Percentiles rank a stretch among this genome's conserved stretches.
phyloP scores from a whole-genome alignment of 176 grass and related monocot species.

The Avena insularis region DNA sequence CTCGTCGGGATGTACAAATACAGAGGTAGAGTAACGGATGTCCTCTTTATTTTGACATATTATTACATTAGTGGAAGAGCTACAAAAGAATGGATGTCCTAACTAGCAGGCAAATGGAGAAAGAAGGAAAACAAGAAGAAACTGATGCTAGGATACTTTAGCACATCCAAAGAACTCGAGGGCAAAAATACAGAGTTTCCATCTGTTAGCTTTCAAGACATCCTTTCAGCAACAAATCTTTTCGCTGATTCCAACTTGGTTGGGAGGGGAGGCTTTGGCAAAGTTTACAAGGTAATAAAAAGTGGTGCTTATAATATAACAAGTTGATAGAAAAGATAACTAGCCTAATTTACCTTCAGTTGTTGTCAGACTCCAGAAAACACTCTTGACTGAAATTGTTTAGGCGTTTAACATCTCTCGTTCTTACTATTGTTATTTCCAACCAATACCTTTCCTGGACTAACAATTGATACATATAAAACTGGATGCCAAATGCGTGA shows the following conservation, averaged over 20 bases:
- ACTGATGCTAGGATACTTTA: background rate
- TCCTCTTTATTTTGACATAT: background rate
- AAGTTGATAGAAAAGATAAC: background rate
- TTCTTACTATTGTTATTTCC: too few relatives aligned
- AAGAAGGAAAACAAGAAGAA: background rate
- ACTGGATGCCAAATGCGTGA: too few relatives aligned
- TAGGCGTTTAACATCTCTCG: too few relatives aligned
- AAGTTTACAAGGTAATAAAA: background rate
- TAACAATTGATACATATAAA: too few relatives aligned
- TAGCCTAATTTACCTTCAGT: background rate
- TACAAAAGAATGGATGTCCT: background rate
- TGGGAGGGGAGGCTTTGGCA: background rate
- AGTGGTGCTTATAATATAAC: background rate
- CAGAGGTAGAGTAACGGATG: background rate
- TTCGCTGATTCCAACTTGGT: background rate
- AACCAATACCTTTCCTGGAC: too few relatives aligned
- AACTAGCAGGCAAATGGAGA: background rate
- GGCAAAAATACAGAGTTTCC: background rate
- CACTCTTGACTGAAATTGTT: too few relatives aligned
- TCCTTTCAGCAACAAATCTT: background rate
- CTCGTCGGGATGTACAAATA: too few relatives aligned
- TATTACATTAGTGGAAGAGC: background rate
- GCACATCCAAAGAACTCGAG: background rate
- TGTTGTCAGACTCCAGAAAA: background rate
- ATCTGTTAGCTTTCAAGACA: background rate